Evolutionary conservation across 805 yeast genomes (phyloP), one percentile per base, ranked within the genome.

Genomic region (Ogataea naganishii): DNA sequence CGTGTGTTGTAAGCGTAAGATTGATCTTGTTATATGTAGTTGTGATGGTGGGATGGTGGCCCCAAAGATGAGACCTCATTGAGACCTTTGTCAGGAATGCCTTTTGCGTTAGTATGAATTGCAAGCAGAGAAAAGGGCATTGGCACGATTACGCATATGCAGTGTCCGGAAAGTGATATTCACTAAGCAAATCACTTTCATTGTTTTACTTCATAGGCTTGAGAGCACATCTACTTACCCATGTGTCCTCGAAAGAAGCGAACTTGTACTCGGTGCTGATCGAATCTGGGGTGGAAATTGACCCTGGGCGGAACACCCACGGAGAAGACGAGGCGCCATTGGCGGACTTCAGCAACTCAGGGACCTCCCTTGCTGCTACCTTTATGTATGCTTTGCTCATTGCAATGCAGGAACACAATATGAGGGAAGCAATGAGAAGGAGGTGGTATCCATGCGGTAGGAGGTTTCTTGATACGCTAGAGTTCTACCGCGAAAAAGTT

Each of bases 41-140:
- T 1, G 59, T 62, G 9, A 81, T 70, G 0, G 75, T 74, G 0
- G 92, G 89, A 47, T 81, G 94, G 43, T 81, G 89, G 4, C 74
- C 78, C 44, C 56, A 49, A 1, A 62, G 42, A 44, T 78, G 80
- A 0, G 81, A 65, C 30, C 73, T 53, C 53, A 69, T 50, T 2
- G 83, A 67, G 1, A 80, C 65, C 26, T 64, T 62, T 17, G 70
- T 75, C 13, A 81, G 51, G 43, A 79, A 78, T 7, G 69, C 49
- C 37, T 30, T 13, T 17, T 12, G n/a, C 7, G 5, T 11, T 7
- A 14, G 14, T 12, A 18, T 23, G 8, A 16, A 26, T 7, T 7
- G n/a, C 29, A 14, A 7, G 6, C 14, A 11, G n/a, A 23, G 26
- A 14, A 23, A 11, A 7, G 14, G 18, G 7, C 18, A 6, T 23